Percentiles rank a stretch among this genome's conserved stretches.
These are phyloP conservation scores for Ceratocystis papillata DNA, from an alignment of 2,329 filamentous ascomycete species.

Conservation along the genomic window DNA sequence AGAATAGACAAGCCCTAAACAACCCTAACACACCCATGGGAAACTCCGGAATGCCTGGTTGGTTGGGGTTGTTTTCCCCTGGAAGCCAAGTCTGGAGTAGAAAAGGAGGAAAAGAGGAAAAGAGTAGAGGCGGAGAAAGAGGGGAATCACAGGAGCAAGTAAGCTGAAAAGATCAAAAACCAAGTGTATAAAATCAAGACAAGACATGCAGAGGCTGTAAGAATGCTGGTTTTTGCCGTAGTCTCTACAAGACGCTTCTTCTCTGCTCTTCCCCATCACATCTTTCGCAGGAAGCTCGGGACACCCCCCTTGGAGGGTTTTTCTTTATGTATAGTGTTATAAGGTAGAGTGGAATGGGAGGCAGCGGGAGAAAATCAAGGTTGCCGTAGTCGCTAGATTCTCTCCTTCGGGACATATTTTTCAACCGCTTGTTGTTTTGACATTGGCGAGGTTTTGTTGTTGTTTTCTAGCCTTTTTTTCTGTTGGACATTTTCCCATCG, in stretches of 20 bases:
- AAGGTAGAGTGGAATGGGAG: constrained; percentile 8
- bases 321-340: not conserved
- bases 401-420: constrained; percentile 10
- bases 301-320: not conserved
- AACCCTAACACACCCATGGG: too few relatives aligned
- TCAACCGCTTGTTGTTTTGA: constrained; percentile 8
- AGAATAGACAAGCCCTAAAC: too few relatives aligned
- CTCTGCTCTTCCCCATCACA: not conserved
- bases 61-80: too few relatives aligned
- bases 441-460: not conserved
- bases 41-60: too few relatives aligned
- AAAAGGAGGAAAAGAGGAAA: too few relatives aligned
- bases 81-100: too few relatives aligned
- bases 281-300: not conserved
- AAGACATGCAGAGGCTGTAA: not conserved
- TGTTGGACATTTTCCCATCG: too few relatives aligned
- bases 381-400: constrained; percentile 10
- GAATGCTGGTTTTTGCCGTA: not conserved
- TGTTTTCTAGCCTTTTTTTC: not conserved
- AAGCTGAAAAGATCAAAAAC: too few relatives aligned
- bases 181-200: too few relatives aligned
- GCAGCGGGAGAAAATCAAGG: constrained; percentile 7
- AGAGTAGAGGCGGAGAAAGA: too few relatives aligned
- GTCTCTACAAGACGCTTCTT: not conserved
- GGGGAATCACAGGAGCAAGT: too few relatives aligned